Conservation (phyloP, 805 yeast genomes). For the baker's yeast (Saccharomyces cerevisiae) region DNA sequence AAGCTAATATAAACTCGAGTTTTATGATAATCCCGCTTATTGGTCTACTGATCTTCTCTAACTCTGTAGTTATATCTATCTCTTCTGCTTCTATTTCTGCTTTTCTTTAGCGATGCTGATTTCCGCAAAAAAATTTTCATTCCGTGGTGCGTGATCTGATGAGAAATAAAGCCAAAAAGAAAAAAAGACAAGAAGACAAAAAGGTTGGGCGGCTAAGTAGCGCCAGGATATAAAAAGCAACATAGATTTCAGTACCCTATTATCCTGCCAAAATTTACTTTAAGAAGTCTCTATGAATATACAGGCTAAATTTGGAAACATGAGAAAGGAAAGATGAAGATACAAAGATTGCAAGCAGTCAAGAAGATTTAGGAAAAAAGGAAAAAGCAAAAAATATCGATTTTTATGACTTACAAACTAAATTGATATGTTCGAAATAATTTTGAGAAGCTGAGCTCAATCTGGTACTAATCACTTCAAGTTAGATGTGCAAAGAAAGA, state of each 20-base stretch:
- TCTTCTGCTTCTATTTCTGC: background rate
- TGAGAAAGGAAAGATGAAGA: background rate
- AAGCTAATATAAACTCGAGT: background rate
- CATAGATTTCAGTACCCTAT: background rate
- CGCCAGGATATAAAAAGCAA: background rate
- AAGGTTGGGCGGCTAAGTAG: background rate
- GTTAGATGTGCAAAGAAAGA: background rate
- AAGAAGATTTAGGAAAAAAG: too few species aligned
- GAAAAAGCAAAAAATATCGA: too few species aligned
- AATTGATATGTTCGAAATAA: too few species aligned
- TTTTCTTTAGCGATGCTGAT: background rate
- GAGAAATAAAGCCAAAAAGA: background rate
- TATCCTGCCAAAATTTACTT: background rate
- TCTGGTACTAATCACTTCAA: background rate
- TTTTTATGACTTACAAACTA: too few species aligned
- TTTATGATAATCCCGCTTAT: background rate
- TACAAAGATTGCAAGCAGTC: background rate
- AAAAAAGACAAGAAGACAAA: background rate
- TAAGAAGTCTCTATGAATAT: background rate
- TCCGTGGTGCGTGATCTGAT: background rate
- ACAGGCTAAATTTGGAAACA: too few species aligned
- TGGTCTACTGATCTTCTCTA: background rate
- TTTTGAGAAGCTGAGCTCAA: background rate
- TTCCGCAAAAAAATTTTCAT: background rate
- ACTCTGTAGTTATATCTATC: background rate